Percentiles rank a stretch among this genome's conserved stretches.
These are phyloP conservation scores for Aurifilum marmelostoma DNA, from an alignment of 2,329 filamentous ascomycete genomes.

Conservation along the genomic window DNA sequence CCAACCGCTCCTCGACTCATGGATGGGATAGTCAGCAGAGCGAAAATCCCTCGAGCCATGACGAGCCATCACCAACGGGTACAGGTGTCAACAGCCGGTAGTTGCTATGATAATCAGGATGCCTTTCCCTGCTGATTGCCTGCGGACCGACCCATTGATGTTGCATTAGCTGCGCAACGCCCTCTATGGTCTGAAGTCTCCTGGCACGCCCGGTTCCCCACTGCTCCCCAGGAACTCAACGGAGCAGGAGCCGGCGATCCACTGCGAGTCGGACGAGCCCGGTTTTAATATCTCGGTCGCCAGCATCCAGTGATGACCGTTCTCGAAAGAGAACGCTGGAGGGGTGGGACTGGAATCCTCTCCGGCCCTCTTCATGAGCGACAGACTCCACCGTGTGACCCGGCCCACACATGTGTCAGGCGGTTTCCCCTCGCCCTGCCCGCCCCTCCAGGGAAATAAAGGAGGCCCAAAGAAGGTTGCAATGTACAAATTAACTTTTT, in stretches of 20 bases:
- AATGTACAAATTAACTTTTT: background rate
- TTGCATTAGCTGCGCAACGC: background rate
- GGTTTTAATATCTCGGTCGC: background rate
- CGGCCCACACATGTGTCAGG: background rate
- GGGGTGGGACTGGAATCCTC: background rate
- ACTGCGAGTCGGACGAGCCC: background rate
- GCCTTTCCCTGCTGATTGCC: background rate
- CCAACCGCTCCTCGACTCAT: background rate
- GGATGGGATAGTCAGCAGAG: background rate
- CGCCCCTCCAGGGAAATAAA: background rate
- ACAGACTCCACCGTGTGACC: background rate
- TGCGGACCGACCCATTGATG: slow-evolving; percentile 5
- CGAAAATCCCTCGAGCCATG: background rate
- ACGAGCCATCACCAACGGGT: background rate
- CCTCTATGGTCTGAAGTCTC: background rate
- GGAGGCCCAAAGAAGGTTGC: background rate
- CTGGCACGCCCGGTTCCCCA: background rate
- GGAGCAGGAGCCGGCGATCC: slow-evolving; percentile 1
- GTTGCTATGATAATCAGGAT: background rate
- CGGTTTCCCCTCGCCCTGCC: background rate
- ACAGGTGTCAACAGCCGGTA: background rate
- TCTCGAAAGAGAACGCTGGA: background rate
- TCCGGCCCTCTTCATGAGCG: background rate
- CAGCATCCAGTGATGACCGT: background rate
- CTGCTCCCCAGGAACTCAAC: background rate